Base-by-base conservation (phyloP, 2,329 filamentous ascomycete genomes). In the Cladorrhinum sp. region DNA sequence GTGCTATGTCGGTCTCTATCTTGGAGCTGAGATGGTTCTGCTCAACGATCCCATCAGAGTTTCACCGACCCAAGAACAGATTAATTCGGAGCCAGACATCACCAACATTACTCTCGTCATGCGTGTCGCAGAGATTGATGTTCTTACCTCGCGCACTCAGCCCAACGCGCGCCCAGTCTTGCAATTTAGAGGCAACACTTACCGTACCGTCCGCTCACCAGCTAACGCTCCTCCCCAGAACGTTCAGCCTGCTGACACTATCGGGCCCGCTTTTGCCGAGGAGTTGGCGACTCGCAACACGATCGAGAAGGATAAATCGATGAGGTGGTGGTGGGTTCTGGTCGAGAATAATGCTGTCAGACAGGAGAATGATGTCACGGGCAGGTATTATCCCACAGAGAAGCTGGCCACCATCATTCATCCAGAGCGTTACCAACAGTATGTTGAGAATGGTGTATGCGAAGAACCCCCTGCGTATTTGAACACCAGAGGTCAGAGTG, bases 331-430 rank as follows among this genome's bases (percentile, higher is more conserved):
- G 41, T 78, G 76, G 76, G 60, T 69, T 12, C 64, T 64, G 1
- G 51, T 72, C 1, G 64, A 68, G 51, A 58, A 58, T 24, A 67
- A 70, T 41, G 66, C 67, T 27, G 62, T 67, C 6, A 72, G 73
- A 53, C 58, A 55, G 29, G 82, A 84, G 66, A 68, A 69, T 13
- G 74, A 75, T 22, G 75, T 85, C 55, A 75, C 77, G 60, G 83
- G 83, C 55, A 76, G 83, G n/a, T 85, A 85, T 72, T 85, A 86
- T 72, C 79, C 83, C 16, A 81, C 80, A n/a, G 72, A 78, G 60
- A 75, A 77, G 60, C 74, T 86, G 36, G 79, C 83, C 71, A 76
- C 77, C 16, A 77, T 84, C 58, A 72, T 85, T 57, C 75, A 81
- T 45, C 73, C 74, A 9, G 68, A 66, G 1, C 71, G 69, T 4